Conservation (phyloP, 2,329 filamentous ascomycete species). For the Verruconis gallopava region DNA sequence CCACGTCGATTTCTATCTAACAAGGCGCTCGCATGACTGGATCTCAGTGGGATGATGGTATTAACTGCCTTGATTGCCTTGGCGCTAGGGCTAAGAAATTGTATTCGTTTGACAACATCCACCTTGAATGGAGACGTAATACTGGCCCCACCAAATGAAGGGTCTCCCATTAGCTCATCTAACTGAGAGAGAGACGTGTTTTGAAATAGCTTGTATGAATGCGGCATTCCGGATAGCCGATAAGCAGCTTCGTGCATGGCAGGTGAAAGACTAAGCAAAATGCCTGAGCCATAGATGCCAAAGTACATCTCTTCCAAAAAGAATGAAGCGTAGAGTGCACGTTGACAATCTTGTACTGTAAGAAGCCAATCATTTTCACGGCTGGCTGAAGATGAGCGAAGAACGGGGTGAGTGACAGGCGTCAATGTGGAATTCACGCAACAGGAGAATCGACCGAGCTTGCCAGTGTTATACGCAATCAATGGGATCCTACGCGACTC, state of each 20-base stretch:
- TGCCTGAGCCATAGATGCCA: too few relatives aligned
- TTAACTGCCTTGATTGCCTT: slow-evolving; percentile 65
- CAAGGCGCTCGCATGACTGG: slow-evolving; percentile 39
- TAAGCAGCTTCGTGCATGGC: too few relatives aligned
- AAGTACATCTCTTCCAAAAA: slow-evolving; percentile 57
- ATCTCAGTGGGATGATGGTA: slow-evolving; percentile 58
- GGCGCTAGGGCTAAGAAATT: slow-evolving; percentile 57
- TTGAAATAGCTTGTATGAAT: too few relatives aligned
- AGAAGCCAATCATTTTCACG: slow-evolving; percentile 45
- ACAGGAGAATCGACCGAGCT: slow-evolving; percentile 48
- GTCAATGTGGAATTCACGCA: slow-evolving; percentile 54
- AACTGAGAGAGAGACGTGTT: too few relatives aligned
- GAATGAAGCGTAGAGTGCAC: slow-evolving; percentile 53
- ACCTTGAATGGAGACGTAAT: too few relatives aligned
- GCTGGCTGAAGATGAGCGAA: neutral
- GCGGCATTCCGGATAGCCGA: too few relatives aligned
- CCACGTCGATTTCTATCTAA: slow-evolving; percentile 50
- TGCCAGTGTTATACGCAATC: slow-evolving; percentile 52
- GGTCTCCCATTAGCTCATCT: too few relatives aligned
- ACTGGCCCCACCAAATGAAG: too few relatives aligned
- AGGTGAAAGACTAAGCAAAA: too few relatives aligned
- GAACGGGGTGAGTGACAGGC: slow-evolving; percentile 39
- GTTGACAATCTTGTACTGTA: slow-evolving; percentile 50
- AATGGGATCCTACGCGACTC: slow-evolving; percentile 37
- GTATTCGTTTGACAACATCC: slow-evolving; percentile 48